Conservation (phyloP, 1,284 basidiomycete genomes). For the Puccinia horiana region DNA sequence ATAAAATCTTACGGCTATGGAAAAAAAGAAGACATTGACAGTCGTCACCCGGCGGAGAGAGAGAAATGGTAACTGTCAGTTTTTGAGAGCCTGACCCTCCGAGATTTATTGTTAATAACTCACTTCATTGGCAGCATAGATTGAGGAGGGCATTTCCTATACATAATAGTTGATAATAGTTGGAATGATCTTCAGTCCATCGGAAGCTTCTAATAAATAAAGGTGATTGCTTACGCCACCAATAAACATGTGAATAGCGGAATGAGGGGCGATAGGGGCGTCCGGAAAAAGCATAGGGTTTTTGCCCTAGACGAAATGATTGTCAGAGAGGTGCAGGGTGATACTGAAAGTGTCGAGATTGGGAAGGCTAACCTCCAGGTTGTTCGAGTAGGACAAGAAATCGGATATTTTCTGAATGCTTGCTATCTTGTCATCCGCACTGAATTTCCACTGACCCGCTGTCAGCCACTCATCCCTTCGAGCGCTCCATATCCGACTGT, state of each 20-base stretch:
- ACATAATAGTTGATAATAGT: background rate
- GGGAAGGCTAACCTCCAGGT: conserved; percentile 5
- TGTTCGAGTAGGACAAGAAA: conserved; percentile 21
- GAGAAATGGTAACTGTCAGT: background rate
- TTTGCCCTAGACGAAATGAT: background rate
- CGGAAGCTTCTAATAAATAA: background rate
- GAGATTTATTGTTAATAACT: background rate
- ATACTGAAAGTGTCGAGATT: background rate
- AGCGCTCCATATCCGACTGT: background rate
- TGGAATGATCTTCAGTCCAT: background rate
- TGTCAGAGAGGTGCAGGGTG: background rate
- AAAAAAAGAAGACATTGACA: background rate
- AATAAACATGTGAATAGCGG: conserved; percentile 28
- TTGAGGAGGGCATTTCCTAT: conserved; percentile 39
- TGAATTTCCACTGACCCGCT: background rate
- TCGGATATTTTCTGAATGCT: background rate
- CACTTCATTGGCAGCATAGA: conserved; percentile 43
- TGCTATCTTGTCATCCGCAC: background rate
- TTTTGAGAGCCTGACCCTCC: background rate
- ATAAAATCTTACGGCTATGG: conserved; percentile 31
- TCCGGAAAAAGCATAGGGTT: conserved; percentile 34
- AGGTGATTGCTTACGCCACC: conserved; percentile 25
- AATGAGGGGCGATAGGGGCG: conserved; percentile 31
- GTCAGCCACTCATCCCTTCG: background rate
- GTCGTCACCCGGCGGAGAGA: background rate